These are phyloP conservation scores for Cyanidiococcus yangmingshanensis DNA, from an alignment of 23 red algal species.

Conservation along the genomic window DNA sequence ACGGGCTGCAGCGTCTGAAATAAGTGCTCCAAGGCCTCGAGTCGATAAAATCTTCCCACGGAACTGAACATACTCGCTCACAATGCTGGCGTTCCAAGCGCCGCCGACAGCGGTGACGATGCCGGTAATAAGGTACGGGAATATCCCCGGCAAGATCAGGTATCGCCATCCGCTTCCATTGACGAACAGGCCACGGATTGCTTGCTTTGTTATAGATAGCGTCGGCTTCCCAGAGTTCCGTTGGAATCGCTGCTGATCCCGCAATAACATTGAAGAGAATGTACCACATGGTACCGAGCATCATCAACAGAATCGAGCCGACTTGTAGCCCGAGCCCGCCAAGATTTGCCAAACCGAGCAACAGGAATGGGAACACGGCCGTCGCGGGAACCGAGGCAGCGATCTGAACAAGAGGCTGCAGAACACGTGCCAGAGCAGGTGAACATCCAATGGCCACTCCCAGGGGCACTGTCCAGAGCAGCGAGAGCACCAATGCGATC, in stretches of 20 bases:
- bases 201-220: constrained; percentile 41
- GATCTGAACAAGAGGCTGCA: constrained; percentile 95
- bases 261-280: constrained; percentile 98
- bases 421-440: constrained; percentile 40
- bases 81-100: constrained; percentile 98
- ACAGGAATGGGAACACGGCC: constrained; percentile 87
- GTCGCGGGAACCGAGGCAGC: constrained; percentile 98
- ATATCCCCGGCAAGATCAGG: constrained; percentile 91
- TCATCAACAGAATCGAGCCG: constrained; percentile 90
- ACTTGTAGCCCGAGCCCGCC: constrained; percentile 65
- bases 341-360: constrained; percentile 60
- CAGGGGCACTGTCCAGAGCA: constrained; percentile 87
- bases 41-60: constrained; percentile 72
- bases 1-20: constrained; percentile 76
- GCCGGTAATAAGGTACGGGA: constrained; percentile 96
- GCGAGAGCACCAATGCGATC: constrained; percentile 51
- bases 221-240: constrained; percentile 88
- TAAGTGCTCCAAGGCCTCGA: constrained; percentile 69
- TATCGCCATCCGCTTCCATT: constrained; percentile 55
- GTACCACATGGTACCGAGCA: constrained; percentile 98
- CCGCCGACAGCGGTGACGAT: constrained; percentile 92
- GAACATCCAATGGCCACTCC: constrained; percentile 81
- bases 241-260: constrained; percentile 80
- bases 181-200: constrained; percentile 10
- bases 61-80: constrained; percentile 96